Base-by-base conservation (phyloP, 495 filamentous ascomycete genomes). In the Penicillium daleae region DNA sequence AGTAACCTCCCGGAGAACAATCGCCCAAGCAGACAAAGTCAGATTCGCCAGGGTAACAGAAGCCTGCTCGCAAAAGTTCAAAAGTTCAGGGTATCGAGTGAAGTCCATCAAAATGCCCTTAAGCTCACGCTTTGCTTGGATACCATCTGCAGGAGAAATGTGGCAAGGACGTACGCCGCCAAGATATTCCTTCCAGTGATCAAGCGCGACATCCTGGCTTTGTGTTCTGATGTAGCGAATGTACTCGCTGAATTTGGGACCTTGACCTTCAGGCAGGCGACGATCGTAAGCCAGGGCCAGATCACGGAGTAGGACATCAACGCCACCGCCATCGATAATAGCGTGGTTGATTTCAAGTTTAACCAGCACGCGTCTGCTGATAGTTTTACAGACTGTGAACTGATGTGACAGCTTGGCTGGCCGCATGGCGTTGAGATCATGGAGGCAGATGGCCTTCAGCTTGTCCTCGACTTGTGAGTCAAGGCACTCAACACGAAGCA, bases 311-410 rank as follows among this genome's bases (percentile, higher is more conserved):
- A 83, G 64, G 4, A 83, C 66, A 24, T 70, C 70, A 3, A 75
- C 68, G 26, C 80, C 82, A 5, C 73, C 76, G 35, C 80, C 80
- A 55, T 83, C 76, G 31, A 82, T 80, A 56, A 87, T 74, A 10
- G 83, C 78, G 62, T 85, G 82, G 61, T 87, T 85, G 52, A 88
- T 82, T 63, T 87, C 84, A 24, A 88, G 63, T 59, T 84, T 84
- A 33, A 81, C 65, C 0, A 80, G 63, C 0, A 85, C 74, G 21
- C 71, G 67, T 0, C 75, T 76, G 27, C 64, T 73, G 3, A 59
- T 60, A 4, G 80, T 81, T 49, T 68, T 76, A 60, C 76, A 83
- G 32, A 81, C 71, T 0, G 77, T 78, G 46, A 83, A 55, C 52
- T 86, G 84, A 61, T 87, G 85, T 0, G 79, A 78, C 13, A 79